Percentiles rank a stretch among this genome's conserved stretches.
Conservation (phyloP, 192 early-diverging fungal genomes). For the Coemansia sp. region DNA sequence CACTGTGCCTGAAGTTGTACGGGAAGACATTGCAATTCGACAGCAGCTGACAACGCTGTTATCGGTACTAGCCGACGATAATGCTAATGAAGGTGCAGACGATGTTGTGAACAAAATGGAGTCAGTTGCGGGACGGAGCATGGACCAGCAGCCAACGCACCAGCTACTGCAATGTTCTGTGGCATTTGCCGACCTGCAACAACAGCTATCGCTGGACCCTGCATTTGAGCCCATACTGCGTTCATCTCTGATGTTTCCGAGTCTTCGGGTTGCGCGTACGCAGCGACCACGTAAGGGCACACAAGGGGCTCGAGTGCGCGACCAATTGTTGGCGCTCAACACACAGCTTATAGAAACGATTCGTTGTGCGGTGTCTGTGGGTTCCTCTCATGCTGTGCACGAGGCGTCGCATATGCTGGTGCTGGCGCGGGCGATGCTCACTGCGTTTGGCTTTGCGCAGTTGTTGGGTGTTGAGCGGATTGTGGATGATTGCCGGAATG, state of each 20-base stretch:
- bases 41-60: constrained; percentile 14
- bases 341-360: constrained; percentile 13
- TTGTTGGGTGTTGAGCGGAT: background rate
- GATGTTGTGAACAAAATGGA: background rate
- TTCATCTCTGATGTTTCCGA: constrained; percentile 33
- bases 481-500: constrained; percentile 36
- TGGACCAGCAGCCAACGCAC: constrained; percentile 37
- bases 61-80: background rate
- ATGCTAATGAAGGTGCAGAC: background rate
- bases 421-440: constrained; percentile 16
- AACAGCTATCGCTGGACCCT: constrained; percentile 7
- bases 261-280: constrained; percentile 12
- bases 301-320: constrained; percentile 19
- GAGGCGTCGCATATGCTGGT: constrained; percentile 34
- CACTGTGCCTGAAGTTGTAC: constrained; percentile 11
- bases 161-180: constrained; percentile 32
- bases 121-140: background rate
- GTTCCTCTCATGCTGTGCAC: constrained; percentile 41
- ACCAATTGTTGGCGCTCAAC: constrained; percentile 29
- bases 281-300: constrained; percentile 38
- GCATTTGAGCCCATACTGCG: constrained; percentile 20
- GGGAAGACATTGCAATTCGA: constrained; percentile 25
- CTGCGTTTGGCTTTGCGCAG: constrained; percentile 22
- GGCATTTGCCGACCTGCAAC: constrained; percentile 26
- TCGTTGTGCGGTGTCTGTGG: constrained; percentile 25